These are phyloP conservation scores for Eucalyptus erythrocorys DNA, from an alignment of 345 rosid species.

Conservation along the genomic window DNA sequence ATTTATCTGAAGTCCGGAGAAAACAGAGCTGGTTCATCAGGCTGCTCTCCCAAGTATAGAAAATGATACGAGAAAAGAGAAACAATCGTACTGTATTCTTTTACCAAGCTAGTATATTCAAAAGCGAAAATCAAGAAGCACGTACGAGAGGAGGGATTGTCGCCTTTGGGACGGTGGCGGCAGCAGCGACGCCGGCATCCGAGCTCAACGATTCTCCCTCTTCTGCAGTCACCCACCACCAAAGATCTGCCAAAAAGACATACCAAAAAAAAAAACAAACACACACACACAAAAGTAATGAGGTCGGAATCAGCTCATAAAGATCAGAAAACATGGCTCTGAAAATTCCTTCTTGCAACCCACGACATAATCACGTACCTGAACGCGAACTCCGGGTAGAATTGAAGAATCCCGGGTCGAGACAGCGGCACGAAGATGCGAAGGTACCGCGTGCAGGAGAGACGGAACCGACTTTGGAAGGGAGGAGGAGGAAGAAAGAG, in stretches of 20 bases:
- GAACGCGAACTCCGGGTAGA: too few relatives aligned
- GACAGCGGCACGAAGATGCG: neutral
- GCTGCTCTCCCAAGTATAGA: neutral
- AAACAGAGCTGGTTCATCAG: neutral
- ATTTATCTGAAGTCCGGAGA: neutral
- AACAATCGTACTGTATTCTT: neutral
- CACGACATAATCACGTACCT: neutral
- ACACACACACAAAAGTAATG: neutral
- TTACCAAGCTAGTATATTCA: neutral
- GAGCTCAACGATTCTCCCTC: neutral
- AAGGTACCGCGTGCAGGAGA: neutral
- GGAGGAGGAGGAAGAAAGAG: neutral
- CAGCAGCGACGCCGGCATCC: neutral
- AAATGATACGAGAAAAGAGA: neutral
- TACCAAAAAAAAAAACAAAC: accelerated
- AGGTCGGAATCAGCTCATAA: neutral
- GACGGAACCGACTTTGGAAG: neutral
- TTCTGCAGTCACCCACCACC: neutral
- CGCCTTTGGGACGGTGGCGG: neutral
- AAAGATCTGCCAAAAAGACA: neutral
- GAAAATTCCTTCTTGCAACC: neutral
- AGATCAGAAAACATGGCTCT: neutral
- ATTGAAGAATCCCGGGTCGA: neutral
- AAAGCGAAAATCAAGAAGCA: neutral
- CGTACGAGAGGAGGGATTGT: neutral